These are phyloP conservation scores for Trichoderma gamsii DNA, from an alignment of 495 filamentous ascomycete genomes.

Conservation along the genomic window DNA sequence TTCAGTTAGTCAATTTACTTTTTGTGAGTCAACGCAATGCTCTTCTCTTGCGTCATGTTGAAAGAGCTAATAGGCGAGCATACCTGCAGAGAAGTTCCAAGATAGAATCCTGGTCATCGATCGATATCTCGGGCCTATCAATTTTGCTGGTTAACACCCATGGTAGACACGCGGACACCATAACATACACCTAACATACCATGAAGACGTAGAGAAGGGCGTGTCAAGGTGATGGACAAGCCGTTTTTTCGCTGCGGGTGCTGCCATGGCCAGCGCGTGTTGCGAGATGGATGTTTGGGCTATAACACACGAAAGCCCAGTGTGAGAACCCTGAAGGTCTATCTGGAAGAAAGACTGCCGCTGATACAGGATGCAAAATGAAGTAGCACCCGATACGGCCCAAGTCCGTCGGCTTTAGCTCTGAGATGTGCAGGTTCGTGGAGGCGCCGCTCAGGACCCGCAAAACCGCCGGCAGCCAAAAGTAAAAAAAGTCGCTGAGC, in stretches of 20 bases:
- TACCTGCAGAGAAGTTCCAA: slow-evolving; percentile 52
- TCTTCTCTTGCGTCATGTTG: slow-evolving; percentile 2
- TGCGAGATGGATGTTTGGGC: not conserved
- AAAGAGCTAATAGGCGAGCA: slow-evolving; percentile 19
- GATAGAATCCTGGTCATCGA: slow-evolving; percentile 47
- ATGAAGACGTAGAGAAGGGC: slow-evolving; percentile 33
- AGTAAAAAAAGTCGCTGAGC: too few species aligned
- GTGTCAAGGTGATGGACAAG: slow-evolving; percentile 37
- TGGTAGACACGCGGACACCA: not conserved
- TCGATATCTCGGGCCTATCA: slow-evolving; percentile 43
- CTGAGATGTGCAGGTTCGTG: too few species aligned
- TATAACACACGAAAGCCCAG: not conserved
- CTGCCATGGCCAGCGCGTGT: not conserved
- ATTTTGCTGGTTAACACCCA: slow-evolving; percentile 7
- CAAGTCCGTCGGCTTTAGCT: too few species aligned
- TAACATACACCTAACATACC: slow-evolving; percentile 22
- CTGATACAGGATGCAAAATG: too few species aligned
- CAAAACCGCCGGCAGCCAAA: too few species aligned
- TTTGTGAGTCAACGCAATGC: too few species aligned
- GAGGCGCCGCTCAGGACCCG: too few species aligned
- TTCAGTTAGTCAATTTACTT: not conserved
- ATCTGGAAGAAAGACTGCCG: too few species aligned
- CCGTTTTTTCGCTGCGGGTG: slow-evolving; percentile 1
- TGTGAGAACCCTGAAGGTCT: too few species aligned
- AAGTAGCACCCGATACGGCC: too few species aligned